Conservation (phyloP, 805 yeast species). For the Teunomyces panamensis region DNA sequence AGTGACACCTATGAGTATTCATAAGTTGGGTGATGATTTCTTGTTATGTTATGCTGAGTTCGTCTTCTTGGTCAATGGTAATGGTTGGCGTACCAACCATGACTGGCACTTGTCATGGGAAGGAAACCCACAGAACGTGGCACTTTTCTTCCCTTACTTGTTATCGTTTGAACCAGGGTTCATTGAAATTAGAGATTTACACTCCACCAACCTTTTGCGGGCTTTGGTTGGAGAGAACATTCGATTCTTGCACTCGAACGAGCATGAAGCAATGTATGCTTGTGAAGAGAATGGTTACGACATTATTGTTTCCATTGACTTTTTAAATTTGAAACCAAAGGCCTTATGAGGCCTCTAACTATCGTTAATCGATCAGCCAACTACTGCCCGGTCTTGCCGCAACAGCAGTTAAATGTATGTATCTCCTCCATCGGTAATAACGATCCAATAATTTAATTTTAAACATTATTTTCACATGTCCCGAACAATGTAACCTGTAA, state of each 20-base stretch:
- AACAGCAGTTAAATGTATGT: neutral
- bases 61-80: conserved; percentile 88
- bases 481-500: neutral
- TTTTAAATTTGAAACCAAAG: conserved; percentile 62
- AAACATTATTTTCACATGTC: neutral
- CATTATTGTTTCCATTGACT: conserved; percentile 87
- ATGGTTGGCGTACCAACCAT: conserved; percentile 94
- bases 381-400: neutral
- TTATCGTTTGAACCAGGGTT: conserved; percentile 87
- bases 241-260: conserved; percentile 80
- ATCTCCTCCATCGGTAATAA: neutral
- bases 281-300: conserved; percentile 90
- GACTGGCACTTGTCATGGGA: conserved; percentile 97
- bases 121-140: conserved; percentile 89
- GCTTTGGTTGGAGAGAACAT: conserved; percentile 93
- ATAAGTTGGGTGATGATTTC: conserved; percentile 80
- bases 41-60: conserved; percentile 87
- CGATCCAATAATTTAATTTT: neutral
- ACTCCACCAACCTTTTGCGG: conserved; percentile 77
- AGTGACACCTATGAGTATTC: conserved; percentile 86
- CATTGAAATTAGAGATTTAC: conserved; percentile 90
- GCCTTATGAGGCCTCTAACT: neutral
- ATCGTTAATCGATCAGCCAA: neutral
- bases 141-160: conserved; percentile 90
- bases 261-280: conserved; percentile 90